A percentile compares a stretch with the other conserved stretches of the same genome.
Conservation (phyloP, 2,329 filamentous ascomycete genomes). For the Tolypocladium paradoxum region DNA sequence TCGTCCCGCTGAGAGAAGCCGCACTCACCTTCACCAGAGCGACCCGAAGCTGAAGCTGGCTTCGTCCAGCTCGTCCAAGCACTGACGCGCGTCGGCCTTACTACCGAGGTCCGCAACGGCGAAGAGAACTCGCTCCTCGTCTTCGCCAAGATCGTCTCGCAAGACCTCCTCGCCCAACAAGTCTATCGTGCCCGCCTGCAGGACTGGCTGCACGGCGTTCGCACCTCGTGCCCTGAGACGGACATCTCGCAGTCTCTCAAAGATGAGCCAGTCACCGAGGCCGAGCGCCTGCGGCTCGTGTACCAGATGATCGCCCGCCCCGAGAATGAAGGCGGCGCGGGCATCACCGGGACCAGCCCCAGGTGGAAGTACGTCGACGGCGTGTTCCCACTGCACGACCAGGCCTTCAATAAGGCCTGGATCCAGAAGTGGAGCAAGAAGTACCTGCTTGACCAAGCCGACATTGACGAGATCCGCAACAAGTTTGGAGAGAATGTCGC, state of each 20-base stretch:
- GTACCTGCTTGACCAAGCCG: constrained; percentile 52
- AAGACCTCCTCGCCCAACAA: constrained; percentile 64
- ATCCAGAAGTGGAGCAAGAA: constrained; percentile 65
- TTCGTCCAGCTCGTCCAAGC: constrained; percentile 70
- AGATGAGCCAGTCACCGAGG: constrained; percentile 70
- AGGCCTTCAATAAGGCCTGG: constrained; percentile 63
- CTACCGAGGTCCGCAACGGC: constrained; percentile 77
- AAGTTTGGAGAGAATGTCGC: constrained; percentile 76
- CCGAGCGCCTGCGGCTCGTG: constrained; percentile 78
- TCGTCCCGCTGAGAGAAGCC: background rate
- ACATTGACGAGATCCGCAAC: constrained; percentile 66
- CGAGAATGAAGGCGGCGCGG: constrained; percentile 65
- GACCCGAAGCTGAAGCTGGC: constrained; percentile 56
- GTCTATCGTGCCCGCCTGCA: constrained; percentile 80
- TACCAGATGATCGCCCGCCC: constrained; percentile 74
- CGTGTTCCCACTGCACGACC: constrained; percentile 72
- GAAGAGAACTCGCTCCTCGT: constrained; percentile 66
- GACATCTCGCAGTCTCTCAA: constrained; percentile 59
- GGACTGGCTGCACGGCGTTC: constrained; percentile 88
- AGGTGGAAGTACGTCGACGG: constrained; percentile 64
- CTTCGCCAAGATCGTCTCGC: constrained; percentile 71
- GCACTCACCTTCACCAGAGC: constrained; percentile 38
- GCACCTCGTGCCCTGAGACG: constrained; percentile 63
- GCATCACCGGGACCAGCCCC: constrained; percentile 57
- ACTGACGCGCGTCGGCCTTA: constrained; percentile 69